A percentile compares a stretch with the other conserved stretches of the same genome.
Conservation (phyloP, 225 moss, liverwort and hornwort genomes). For the Sphagnum contortum region DNA sequence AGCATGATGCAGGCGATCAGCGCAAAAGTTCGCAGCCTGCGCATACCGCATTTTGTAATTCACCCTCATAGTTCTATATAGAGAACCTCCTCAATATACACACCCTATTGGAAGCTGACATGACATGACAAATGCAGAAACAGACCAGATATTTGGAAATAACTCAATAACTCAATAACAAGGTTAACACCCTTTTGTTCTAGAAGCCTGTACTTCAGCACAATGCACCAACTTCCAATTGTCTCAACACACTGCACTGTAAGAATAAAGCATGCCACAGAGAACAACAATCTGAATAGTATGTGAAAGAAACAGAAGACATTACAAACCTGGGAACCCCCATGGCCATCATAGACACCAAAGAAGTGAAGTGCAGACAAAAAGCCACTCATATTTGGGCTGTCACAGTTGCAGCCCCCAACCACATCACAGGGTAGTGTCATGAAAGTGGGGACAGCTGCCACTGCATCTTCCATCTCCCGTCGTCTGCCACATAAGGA, state of each 20-base stretch:
- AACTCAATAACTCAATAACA: no score
- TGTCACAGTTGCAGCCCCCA: slow-evolving; percentile 36
- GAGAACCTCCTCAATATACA: neutral
- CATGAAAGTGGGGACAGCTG: slow-evolving; percentile 34
- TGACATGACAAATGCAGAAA: no score
- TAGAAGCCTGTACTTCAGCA: no score
- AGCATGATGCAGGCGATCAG: slow-evolving; percentile 65
- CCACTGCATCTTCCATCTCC: slow-evolving; percentile 60
- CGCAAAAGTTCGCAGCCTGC: slow-evolving; percentile 81
- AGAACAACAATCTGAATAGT: no score
- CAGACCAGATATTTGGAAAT: no score
- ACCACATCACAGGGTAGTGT: slow-evolving; percentile 30
- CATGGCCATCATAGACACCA: slow-evolving; percentile 93
- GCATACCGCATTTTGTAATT: neutral
- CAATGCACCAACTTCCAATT: no score
- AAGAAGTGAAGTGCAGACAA: slow-evolving; percentile 57
- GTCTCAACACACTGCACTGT: no score
- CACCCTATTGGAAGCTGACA: no score
- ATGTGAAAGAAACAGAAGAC: no score
- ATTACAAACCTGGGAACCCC: slow-evolving; percentile 68
- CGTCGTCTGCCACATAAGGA: slow-evolving; percentile 50
- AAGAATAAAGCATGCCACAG: no score
- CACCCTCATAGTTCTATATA: neutral
- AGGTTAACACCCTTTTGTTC: no score
- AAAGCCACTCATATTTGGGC: slow-evolving; percentile 4